Percentiles rank a stretch among this genome's conserved stretches.
Evolutionary conservation across 139 green algal species (phyloP).

Genomic region (Pseudopediastrum boryanum): DNA sequence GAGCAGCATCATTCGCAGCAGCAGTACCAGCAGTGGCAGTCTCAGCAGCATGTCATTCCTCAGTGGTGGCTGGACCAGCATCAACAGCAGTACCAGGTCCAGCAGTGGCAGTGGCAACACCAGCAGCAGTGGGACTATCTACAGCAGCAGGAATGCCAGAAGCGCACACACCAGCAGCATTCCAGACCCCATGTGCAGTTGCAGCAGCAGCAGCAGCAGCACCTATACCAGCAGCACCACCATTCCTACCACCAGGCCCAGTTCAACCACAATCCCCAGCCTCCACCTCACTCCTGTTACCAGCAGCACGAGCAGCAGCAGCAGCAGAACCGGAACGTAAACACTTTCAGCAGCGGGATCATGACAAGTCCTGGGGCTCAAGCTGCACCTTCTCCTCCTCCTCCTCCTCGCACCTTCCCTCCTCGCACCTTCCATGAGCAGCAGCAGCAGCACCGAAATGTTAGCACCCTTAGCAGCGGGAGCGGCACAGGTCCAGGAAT

Average conservation of each 20-base stretch:
- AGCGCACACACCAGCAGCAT: neutral
- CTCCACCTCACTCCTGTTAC: neutral
- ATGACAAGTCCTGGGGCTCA: too few relatives aligned
- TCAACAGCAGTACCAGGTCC: neutral
- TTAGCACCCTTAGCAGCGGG: neutral
- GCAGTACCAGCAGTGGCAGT: slow-evolving; percentile 21
- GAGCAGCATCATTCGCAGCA: slow-evolving; percentile 12
- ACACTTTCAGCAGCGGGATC: too few relatives aligned
- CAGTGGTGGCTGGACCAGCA: too few relatives aligned
- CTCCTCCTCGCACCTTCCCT: too few relatives aligned
- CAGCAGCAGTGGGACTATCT: neutral
- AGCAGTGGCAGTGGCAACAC: slow-evolving; percentile 13
- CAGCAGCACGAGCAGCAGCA: neutral
- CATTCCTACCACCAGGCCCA: neutral
- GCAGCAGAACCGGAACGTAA: neutral
- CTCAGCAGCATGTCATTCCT: neutral
- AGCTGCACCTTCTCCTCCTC: too few relatives aligned
- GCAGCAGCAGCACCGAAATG: neutral
- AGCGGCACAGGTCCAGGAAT: too few relatives aligned
- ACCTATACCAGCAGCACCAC: neutral
- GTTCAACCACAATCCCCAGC: neutral
- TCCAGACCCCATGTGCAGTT: neutral
- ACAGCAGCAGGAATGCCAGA: neutral
- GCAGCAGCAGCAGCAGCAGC: slow-evolving; percentile 20
- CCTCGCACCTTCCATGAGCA: too few relatives aligned